These are phyloP conservation scores for Abortiporus biennis DNA, from an alignment of 1,284 basidiomycete genomes.

Conservation along the genomic window DNA sequence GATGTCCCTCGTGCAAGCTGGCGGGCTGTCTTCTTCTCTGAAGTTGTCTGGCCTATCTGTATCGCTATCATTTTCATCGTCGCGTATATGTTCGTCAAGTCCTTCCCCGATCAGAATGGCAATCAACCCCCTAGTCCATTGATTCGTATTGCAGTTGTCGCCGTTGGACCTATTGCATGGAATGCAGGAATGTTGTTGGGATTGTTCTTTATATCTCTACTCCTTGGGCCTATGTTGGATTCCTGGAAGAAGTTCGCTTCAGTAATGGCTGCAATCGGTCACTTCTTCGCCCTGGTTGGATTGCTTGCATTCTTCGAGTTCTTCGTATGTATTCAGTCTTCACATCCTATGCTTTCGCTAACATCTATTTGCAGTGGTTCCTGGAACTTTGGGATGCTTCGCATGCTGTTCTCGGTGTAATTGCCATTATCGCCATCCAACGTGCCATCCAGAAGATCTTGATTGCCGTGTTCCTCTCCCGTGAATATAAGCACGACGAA, in stretches of 20 bases:
- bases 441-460: constrained; percentile 89
- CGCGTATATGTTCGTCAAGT: constrained; percentile 89
- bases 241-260: constrained; percentile 84
- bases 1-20: constrained; percentile 89
- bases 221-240: constrained; percentile 89
- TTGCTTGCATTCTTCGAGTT: constrained; percentile 91
- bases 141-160: constrained; percentile 85
- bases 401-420: constrained; percentile 86
- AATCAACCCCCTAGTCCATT: constrained; percentile 68
- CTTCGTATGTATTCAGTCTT: constrained; percentile 57
- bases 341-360: neutral
- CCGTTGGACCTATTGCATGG: constrained; percentile 93
- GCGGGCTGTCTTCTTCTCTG: constrained; percentile 80
- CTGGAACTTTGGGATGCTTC: constrained; percentile 95
- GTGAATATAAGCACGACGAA: constrained; percentile 96
- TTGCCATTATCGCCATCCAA: constrained; percentile 84
- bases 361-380: constrained; percentile 69
- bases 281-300: constrained; percentile 75
- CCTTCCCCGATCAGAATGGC: constrained; percentile 72
- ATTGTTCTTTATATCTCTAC: constrained; percentile 88
- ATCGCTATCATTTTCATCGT: constrained; percentile 76
- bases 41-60: constrained; percentile 80
- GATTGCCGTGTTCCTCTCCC: constrained; percentile 87
- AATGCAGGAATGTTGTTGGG: constrained; percentile 86
- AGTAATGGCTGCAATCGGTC: constrained; percentile 86